A percentile compares a stretch with the other conserved stretches of the same genome.
Conservation (phyloP, 2,329 filamentous ascomycete genomes). For the Xylariaceae sp. region DNA sequence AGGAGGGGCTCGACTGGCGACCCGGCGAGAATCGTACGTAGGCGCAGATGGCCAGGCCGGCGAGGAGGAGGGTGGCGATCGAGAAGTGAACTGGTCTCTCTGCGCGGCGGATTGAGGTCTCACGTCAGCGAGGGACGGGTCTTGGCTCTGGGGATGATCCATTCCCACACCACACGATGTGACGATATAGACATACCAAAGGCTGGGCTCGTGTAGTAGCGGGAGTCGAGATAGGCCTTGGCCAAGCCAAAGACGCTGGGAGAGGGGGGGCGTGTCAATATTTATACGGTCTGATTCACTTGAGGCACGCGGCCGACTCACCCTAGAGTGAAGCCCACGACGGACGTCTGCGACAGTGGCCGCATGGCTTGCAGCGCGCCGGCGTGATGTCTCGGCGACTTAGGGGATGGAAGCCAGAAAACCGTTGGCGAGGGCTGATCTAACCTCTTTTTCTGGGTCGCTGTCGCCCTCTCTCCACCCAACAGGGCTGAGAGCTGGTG, state of each 20-base stretch:
- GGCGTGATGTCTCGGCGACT: too few relatives aligned
- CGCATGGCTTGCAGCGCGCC: too few relatives aligned
- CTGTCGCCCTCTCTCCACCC: too few relatives aligned
- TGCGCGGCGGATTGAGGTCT: slow-evolving; percentile 3
- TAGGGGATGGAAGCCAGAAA: too few relatives aligned
- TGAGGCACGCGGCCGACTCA: too few relatives aligned
- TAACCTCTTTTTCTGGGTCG: too few relatives aligned
- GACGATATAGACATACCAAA: slow-evolving; percentile 24
- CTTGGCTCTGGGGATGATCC: background rate
- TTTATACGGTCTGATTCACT: too few relatives aligned
- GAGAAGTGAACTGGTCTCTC: slow-evolving; percentile 30
- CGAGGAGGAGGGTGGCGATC: slow-evolving; percentile 19
- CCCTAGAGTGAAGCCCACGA: too few relatives aligned
- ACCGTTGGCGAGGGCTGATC: too few relatives aligned
- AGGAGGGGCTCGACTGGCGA: slow-evolving; percentile 6
- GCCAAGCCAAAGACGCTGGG: slow-evolving; percentile 16
- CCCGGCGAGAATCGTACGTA: slow-evolving; percentile 11
- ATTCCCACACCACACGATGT: background rate
- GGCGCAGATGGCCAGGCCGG: slow-evolving; percentile 13
- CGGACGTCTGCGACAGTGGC: too few relatives aligned
- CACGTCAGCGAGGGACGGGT: background rate
- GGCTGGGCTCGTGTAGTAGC: slow-evolving; percentile 28
- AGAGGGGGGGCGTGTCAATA: slow-evolving; percentile 2
- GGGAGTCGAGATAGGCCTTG: slow-evolving; percentile 20
- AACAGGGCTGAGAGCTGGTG: too few relatives aligned